Evolutionary conservation across 192 early-diverging fungal genomes (phyloP), one percentile per base, ranked within the genome.

Genomic region (Anaeromyces robustus): DNA sequence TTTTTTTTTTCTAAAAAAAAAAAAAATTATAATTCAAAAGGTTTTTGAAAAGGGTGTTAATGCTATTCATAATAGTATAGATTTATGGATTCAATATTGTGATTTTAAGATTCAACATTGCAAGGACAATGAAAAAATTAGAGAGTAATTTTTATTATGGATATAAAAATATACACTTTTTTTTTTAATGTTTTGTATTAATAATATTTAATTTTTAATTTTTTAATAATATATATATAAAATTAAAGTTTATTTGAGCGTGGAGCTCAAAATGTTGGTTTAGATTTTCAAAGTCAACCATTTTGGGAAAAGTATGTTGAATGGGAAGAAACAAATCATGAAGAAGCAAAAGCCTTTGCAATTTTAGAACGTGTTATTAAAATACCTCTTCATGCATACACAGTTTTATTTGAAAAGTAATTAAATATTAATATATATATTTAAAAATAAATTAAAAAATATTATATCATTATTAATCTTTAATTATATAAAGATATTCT

Each of bases 331-430:
- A 78, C 82, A 26, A 77, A 81, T 30, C 80, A 84, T 18, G 78
- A 78, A 78, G 31, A 34, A n/a, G 78, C 78, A 26, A 79, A 37
- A 29, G 83, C 92, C 29, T 78, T 91, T n/a, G 80, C 86, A 22
- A 82, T 93, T 4, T 83, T 94, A 79, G 88, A 89, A 43, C 91
- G 90, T 34, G 87, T 92, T 77, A 92, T 94, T 43, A 83, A 82
- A 30, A 94, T 93, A 37, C 93, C 93, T 2, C 88, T 94, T 84
- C 93, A 92, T 81, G 91, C 93, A 77, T 94, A 93, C 82, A 87
- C 91, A 16, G 85, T 87, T 3, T 94, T 88, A 78, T 94, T 92
- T 82, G 92, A 94, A 81, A 90, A 87, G 90, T 93, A 83, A 78
- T 86, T 81, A 7, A 7, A 28, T 30, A 29, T n/a, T n/a, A n/a